These are phyloP conservation scores for Capsicum baccatum DNA, from an alignment of 257 asterid species.

Conservation along the genomic window DNA sequence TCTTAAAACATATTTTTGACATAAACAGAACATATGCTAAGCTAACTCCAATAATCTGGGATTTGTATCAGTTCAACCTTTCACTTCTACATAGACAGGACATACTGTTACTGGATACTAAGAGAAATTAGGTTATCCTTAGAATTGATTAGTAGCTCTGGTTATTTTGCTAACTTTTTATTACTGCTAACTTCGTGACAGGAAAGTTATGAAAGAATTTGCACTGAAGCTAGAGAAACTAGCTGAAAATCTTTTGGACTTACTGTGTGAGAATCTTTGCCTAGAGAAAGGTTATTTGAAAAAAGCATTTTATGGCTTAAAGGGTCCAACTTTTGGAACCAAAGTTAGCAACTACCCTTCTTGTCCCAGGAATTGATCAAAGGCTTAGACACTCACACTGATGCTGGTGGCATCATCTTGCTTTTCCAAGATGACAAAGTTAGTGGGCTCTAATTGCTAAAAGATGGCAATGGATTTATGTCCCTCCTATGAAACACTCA, in stretches of 20 bases:
- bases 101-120: neutral
- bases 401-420: constrained; percentile 76
- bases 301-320: constrained; percentile 65
- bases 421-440: constrained; percentile 81
- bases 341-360: constrained; percentile 80
- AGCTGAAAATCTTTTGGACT: constrained; percentile 67
- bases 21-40: no score
- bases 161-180: neutral
- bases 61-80: no score
- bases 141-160: neutral
- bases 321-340: constrained; percentile 73
- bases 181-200: constrained; percentile 29
- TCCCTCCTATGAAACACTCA: constrained; percentile 79
- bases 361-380: constrained; percentile 71
- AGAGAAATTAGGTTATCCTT: neutral
- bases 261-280: constrained; percentile 76
- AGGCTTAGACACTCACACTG: constrained; percentile 80
- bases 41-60: no score
- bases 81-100: neutral
- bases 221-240: constrained; percentile 61
- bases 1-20: no score
- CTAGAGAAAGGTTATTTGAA: constrained; percentile 70
- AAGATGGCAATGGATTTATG: constrained; percentile 73
- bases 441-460: constrained; percentile 76
- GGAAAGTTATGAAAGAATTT: constrained; percentile 68